Evolutionary conservation across 2,329 filamentous ascomycete species (phyloP).

Genomic region (Ophiostoma sp.): DNA sequence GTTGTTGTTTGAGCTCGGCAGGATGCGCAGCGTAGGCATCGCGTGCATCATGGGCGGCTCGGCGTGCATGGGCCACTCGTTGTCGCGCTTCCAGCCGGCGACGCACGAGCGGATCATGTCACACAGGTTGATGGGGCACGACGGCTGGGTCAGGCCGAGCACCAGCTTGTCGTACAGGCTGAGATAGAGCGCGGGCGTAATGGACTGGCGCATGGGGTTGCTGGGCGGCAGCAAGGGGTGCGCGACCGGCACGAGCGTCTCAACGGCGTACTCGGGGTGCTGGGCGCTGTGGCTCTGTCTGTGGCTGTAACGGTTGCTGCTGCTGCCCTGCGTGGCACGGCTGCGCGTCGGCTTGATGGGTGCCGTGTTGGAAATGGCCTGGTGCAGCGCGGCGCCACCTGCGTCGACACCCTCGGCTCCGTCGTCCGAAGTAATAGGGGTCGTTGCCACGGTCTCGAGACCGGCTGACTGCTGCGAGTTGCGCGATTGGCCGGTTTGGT

Average conservation of each 20-base stretch:
- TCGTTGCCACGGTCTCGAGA: slow-evolving; percentile 35
- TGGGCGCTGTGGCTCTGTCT: too few species aligned
- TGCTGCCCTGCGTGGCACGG: slow-evolving; percentile 15
- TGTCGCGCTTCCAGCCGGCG: slow-evolving; percentile 85
- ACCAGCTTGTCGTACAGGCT: slow-evolving; percentile 90
- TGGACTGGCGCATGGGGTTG: slow-evolving; percentile 72
- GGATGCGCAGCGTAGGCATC: slow-evolving; percentile 1
- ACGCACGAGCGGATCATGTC: slow-evolving; percentile 80
- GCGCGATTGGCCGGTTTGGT: slow-evolving; percentile 26
- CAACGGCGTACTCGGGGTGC: slow-evolving; percentile 44
- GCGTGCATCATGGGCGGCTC: background rate
- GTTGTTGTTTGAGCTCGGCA: background rate
- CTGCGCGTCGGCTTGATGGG: slow-evolving; percentile 15
- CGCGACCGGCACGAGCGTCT: slow-evolving; percentile 65
- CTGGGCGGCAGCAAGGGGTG: slow-evolving; percentile 65
- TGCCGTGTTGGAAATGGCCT: slow-evolving; percentile 24
- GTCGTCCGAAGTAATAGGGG: slow-evolving; percentile 42
- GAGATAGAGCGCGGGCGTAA: slow-evolving; percentile 66
- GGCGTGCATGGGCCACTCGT: slow-evolving; percentile 77
- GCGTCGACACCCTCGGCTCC: slow-evolving; percentile 21
- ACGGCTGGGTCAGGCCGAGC: slow-evolving; percentile 70
- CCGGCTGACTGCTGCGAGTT: slow-evolving; percentile 25
- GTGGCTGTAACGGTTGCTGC: background rate
- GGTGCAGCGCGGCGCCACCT: slow-evolving; percentile 17
- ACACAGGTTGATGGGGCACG: slow-evolving; percentile 78